Percentiles rank a stretch among this genome's conserved stretches.
Evolutionary conservation across 441 rosid genomes (phyloP).

Genomic region (Viola pubescens): DNA sequence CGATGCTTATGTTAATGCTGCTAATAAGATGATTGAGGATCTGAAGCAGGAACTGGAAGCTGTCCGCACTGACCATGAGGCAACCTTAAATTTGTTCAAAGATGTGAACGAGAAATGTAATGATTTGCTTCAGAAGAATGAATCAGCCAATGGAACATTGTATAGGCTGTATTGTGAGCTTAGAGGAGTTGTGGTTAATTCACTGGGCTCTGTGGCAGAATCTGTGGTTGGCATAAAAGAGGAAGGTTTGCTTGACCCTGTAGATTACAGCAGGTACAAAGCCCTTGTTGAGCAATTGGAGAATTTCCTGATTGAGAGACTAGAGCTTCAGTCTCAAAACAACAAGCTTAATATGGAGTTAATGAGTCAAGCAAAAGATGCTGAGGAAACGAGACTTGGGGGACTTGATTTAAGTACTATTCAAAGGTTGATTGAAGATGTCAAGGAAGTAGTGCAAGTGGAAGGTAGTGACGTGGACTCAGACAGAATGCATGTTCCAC

Average conservation of each 20-base stretch:
- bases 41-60: constrained; percentile 56
- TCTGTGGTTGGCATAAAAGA: constrained; percentile 24
- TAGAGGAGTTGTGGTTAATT: constrained; percentile 41
- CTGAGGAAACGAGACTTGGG: constrained; percentile 49
- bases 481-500: constrained; percentile 38
- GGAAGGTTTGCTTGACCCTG: constrained; percentile 32
- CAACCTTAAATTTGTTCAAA: constrained; percentile 14
- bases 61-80: constrained; percentile 30
- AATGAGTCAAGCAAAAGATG: constrained; percentile 39
- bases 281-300: constrained; percentile 45
- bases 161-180: constrained; percentile 41
- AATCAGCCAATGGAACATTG: constrained; percentile 31
- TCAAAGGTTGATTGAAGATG: constrained; percentile 47
- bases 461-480: constrained; percentile 31
- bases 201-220: constrained; percentile 35
- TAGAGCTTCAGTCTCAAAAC: constrained; percentile 50
- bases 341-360: constrained; percentile 52
- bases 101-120: constrained; percentile 49
- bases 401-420: constrained; percentile 45
- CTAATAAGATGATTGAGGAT: constrained; percentile 47
- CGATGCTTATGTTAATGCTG: constrained; percentile 49
- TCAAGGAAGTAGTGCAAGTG: constrained; percentile 52
- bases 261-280: constrained; percentile 39
- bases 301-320: constrained; percentile 50
- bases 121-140: constrained; percentile 43